Conservation (phyloP, 1,139 yeast species). For the Trichomonascaceae sp. region DNA sequence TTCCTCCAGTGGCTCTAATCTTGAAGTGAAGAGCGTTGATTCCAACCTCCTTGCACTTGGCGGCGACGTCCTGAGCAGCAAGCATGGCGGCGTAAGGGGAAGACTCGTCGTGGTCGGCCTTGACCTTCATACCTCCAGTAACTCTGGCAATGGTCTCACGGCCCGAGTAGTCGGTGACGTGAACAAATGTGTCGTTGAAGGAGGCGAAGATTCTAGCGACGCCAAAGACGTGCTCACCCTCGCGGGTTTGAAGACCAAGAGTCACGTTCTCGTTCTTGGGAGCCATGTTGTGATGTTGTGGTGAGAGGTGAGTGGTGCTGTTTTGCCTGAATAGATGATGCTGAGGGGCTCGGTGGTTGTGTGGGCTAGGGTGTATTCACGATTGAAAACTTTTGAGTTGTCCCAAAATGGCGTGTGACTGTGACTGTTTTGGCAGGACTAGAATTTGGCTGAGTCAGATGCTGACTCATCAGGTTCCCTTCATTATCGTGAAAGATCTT, state of each 20-base stretch:
- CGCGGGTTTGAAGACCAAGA: constrained; percentile 79
- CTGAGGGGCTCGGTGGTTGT: too few species aligned
- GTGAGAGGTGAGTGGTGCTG: too few species aligned
- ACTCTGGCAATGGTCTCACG: constrained; percentile 99
- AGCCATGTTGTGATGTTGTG: background rate
- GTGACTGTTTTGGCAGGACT: too few species aligned
- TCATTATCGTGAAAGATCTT: too few species aligned
- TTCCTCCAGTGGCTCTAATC: constrained; percentile 99
- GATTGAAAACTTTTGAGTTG: too few species aligned
- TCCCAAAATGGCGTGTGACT: too few species aligned
- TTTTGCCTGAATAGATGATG: too few species aligned
- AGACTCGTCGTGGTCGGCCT: constrained; percentile 99
- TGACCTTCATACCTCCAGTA: constrained; percentile 99
- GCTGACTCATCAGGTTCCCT: too few species aligned
- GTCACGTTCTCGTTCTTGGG: constrained; percentile 37
- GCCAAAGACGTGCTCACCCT: constrained; percentile 98
- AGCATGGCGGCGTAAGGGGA: constrained; percentile 99
- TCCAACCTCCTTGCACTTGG: constrained; percentile 98
- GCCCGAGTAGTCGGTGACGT: constrained; percentile 98
- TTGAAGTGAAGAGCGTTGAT: constrained; percentile 99
- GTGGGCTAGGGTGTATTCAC: too few species aligned
- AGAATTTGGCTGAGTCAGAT: too few species aligned
- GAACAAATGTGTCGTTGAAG: constrained; percentile 99
- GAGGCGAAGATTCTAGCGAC: constrained; percentile 99
- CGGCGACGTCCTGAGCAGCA: constrained; percentile 99